Evolutionary conservation across 31 red algal genomes (phyloP), one percentile per base, ranked within the genome.

Genomic region (Odonthalia washingtoniensis): DNA sequence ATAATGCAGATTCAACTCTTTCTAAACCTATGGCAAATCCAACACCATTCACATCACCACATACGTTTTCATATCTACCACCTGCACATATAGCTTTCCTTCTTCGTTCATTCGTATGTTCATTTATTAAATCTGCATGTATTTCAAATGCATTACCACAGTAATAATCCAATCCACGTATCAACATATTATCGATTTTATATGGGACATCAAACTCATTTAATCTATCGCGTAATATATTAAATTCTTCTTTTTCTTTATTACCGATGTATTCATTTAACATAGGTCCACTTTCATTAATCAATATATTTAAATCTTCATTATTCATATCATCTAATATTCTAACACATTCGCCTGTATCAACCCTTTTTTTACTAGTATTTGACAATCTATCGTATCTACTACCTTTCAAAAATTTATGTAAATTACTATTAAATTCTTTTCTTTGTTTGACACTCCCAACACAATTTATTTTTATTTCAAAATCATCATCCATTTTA

Each of bases 81-180:
- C 90, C 90, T 3, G 82, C 90, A 76, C 90, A 92, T 31, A 92
- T 82, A 46, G 90, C 90, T 40, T 75, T 70, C 42, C 90, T 82
- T 57, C 49, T 21, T 21, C 9, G 21, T 21, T 9, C 49, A 57
- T 21, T 21, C 9, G 49, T 9, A n/a, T n/a, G n/a, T n/a, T n/a
- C n/a, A n/a, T n/a, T n/a, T n/a, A n/a, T n/a, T 40, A 36, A 37
- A 36, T 37, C 72, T 44, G 74, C 67, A 64, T 86, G 76, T 69
- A 93, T 88, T 79, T 93, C 91, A 78, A 93, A 93, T 17, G 85
- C 91, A 49, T 83, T 93, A 43, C 78, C 82, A 26, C 77, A 78
- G 49, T 93, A 93, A 77, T 93, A 93, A 65, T 93, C 91, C 44
- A 93, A 62, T 24, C 91, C 91, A 1, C 91, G 62, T 17, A 93